Conservation (phyloP, 805 yeast species). For the Suhomyces tanzawaensis region DNA sequence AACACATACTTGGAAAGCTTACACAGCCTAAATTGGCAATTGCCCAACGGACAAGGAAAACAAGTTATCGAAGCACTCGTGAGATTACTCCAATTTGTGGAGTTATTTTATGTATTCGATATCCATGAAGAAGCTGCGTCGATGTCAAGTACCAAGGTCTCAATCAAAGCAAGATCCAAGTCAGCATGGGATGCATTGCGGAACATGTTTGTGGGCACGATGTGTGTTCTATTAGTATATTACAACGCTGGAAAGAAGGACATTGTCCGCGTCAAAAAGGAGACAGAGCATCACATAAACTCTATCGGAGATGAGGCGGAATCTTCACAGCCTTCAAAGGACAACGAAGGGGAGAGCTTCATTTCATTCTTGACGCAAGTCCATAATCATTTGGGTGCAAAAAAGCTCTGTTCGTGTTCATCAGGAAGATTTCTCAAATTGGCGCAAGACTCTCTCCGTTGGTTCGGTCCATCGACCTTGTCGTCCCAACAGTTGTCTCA, state of each 20-base stretch:
- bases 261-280: neutral
- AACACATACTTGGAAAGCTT: constrained; percentile 31
- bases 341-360: neutral
- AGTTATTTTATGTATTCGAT: constrained; percentile 47
- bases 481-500: constrained; percentile 70
- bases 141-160: constrained; percentile 33
- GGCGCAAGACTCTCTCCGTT: constrained; percentile 52
- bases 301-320: neutral
- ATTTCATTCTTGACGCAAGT: constrained; percentile 27
- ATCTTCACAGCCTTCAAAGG: neutral
- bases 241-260: constrained; percentile 16
- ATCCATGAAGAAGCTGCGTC: constrained; percentile 52
- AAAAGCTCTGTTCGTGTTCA: constrained; percentile 66
- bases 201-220: constrained; percentile 40
- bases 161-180: constrained; percentile 43
- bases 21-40: constrained; percentile 32
- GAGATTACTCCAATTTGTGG: constrained; percentile 30
- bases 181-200: constrained; percentile 45
- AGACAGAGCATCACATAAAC: neutral
- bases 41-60: constrained; percentile 8
- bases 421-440: constrained; percentile 61
- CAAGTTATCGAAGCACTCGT: constrained; percentile 13
- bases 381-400: constrained; percentile 71
- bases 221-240: constrained; percentile 39
- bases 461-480: constrained; percentile 40